Evolutionary conservation across 2,329 filamentous ascomycete species (phyloP).

Genomic region (Graphilbum ipis-grandicollis): DNA sequence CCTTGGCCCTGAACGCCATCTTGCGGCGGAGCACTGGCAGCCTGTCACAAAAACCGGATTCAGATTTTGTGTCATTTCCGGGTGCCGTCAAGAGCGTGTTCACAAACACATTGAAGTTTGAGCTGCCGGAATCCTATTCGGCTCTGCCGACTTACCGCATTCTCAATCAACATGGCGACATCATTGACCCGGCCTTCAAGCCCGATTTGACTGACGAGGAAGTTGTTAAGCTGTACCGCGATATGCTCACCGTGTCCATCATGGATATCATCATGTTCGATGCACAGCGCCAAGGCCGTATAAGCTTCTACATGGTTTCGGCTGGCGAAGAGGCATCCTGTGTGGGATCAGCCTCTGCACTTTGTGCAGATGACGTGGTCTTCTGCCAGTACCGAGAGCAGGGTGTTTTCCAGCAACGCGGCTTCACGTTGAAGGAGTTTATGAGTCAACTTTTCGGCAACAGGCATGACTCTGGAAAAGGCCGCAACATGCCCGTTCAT

Average conservation of each 20-base stretch:
- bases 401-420: slow-evolving; percentile 77
- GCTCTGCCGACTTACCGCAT: slow-evolving; percentile 84
- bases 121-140: slow-evolving; percentile 50
- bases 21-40: slow-evolving; percentile 21
- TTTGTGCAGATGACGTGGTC: slow-evolving; percentile 72
- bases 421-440: slow-evolving; percentile 73
- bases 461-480: slow-evolving; percentile 57
- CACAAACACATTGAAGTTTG: slow-evolving; percentile 62
- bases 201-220: slow-evolving; percentile 51
- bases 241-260: slow-evolving; percentile 55
- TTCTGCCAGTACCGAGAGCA: slow-evolving; percentile 93
- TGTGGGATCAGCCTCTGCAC: slow-evolving; percentile 70
- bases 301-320: slow-evolving; percentile 96
- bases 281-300: slow-evolving; percentile 80
- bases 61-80: slow-evolving; percentile 55
- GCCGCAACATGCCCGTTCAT: slow-evolving; percentile 94
- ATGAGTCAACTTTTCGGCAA: slow-evolving; percentile 95
- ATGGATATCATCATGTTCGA: slow-evolving; percentile 99
- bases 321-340: slow-evolving; percentile 90
- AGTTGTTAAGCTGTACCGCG: slow-evolving; percentile 41
- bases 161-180: slow-evolving; percentile 71
- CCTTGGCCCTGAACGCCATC: too few relatives aligned
- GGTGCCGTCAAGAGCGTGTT: slow-evolving; percentile 94
- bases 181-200: slow-evolving; percentile 57
- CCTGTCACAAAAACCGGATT: slow-evolving; percentile 37